Conservation (phyloP, 148 eudicot species). For the Arctostaphylos glauca region DNA sequence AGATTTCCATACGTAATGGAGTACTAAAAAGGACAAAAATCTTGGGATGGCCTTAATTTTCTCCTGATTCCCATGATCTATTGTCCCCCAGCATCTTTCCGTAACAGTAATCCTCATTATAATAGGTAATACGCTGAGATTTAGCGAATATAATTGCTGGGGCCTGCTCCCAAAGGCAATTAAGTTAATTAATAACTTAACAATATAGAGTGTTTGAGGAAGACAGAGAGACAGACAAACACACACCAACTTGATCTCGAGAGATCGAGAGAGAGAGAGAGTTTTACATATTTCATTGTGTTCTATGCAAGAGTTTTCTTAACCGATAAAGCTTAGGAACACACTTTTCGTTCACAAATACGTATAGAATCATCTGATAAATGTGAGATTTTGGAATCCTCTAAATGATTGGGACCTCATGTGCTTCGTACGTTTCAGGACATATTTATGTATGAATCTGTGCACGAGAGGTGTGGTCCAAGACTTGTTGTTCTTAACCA, state of each 20-base stretch:
- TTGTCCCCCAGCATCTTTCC: background rate
- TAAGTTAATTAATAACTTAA: background rate
- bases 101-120: slow-evolving; percentile 9
- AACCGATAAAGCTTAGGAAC: no score
- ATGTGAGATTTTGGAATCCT: no score
- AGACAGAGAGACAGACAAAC: background rate
- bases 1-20: background rate
- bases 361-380: no score
- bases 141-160: slow-evolving; percentile 13
- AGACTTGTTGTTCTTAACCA: no score
- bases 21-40: background rate
- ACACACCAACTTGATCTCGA: background rate
- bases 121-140: slow-evolving; percentile 1
- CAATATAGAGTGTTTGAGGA: background rate
- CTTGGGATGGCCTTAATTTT: background rate
- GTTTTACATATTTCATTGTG: no score
- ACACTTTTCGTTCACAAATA: no score
- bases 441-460: no score
- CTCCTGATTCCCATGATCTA: background rate
- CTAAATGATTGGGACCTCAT: no score
- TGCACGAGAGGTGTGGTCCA: no score
- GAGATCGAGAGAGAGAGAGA: background rate
- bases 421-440: no score
- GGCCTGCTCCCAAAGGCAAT: background rate
- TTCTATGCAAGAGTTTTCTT: no score